phyloP scores from a whole-genome alignment of 768 basidiomycete genomes.

The Phlegmacium glaucopus region DNA sequence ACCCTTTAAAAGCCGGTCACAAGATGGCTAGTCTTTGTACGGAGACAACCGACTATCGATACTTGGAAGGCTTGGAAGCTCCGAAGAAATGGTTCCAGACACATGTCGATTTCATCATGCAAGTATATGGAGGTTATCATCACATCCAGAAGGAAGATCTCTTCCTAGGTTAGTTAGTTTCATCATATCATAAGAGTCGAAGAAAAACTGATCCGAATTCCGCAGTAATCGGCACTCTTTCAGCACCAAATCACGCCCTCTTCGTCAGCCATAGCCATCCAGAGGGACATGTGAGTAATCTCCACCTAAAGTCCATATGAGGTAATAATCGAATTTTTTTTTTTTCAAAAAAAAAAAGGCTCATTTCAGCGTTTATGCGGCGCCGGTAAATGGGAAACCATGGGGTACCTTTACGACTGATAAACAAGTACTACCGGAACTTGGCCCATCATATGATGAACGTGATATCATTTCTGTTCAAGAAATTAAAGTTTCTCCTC shows the following conservation, averaged over 20 bases:
- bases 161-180: constrained; percentile 46
- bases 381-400: constrained; percentile 47
- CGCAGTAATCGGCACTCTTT: constrained; percentile 64
- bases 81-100: constrained; percentile 73
- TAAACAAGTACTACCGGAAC: constrained; percentile 37
- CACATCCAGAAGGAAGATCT: constrained; percentile 58
- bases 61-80: constrained; percentile 57
- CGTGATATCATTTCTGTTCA: constrained; percentile 34
- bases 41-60: constrained; percentile 67
- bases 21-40: constrained; percentile 65
- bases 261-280: constrained; percentile 73
- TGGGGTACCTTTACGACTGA: constrained; percentile 77
- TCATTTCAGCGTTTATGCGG: constrained; percentile 68
- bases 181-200: background rate
- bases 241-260: constrained; percentile 67
- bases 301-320: too few species aligned
- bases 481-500: constrained; percentile 48
- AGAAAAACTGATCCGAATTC: background rate
- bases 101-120: constrained; percentile 62
- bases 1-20: constrained; percentile 61
- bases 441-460: constrained; percentile 45
- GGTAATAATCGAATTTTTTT: too few species aligned
- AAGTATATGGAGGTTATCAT: constrained; percentile 46
- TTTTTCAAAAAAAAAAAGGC: too few species aligned
- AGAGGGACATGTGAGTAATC: constrained; percentile 29